Evolutionary conservation across 768 basidiomycete genomes (phyloP).

Genomic region (Tricholoma hemisulphureum): DNA sequence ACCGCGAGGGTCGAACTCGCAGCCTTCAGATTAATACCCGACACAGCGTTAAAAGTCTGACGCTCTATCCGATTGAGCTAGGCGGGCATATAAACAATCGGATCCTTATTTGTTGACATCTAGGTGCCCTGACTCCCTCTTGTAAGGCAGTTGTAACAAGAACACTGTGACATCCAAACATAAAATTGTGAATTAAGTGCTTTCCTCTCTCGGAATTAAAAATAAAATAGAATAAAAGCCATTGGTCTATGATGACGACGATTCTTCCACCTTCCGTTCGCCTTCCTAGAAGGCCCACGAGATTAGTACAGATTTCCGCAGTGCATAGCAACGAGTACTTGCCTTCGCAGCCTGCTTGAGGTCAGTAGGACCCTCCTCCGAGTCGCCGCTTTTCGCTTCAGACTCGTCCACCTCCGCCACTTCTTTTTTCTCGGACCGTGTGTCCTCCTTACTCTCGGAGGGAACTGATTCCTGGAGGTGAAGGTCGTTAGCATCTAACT

Average conservation of each 20-base stretch:
- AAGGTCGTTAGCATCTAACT: neutral
- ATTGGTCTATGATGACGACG: constrained; percentile 4
- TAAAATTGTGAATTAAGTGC: neutral
- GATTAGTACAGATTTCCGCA: neutral
- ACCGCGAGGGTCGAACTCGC: constrained; percentile 85
- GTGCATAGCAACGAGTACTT: constrained; percentile 3
- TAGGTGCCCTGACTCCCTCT: too few species aligned
- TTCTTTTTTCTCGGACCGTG: neutral
- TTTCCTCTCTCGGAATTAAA: neutral
- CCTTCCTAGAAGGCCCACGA: neutral
- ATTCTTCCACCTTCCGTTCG: neutral
- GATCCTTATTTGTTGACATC: too few species aligned
- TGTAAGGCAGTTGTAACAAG: too few species aligned
- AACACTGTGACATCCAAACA: too few species aligned
- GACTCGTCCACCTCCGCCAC: constrained; percentile 2
- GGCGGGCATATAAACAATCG: constrained; percentile 50
- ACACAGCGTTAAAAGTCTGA: constrained; percentile 40
- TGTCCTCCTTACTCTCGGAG: neutral
- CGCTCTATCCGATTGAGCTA: constrained; percentile 69
- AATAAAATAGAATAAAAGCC: neutral
- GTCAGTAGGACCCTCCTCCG: constrained; percentile 23
- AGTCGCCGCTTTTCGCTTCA: constrained; percentile 15
- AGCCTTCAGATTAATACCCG: constrained; percentile 63
- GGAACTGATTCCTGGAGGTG: neutral
- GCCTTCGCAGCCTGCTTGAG: constrained; percentile 25